Conservation (phyloP, 768 basidiomycete species). For the Agaricus blazei region DNA sequence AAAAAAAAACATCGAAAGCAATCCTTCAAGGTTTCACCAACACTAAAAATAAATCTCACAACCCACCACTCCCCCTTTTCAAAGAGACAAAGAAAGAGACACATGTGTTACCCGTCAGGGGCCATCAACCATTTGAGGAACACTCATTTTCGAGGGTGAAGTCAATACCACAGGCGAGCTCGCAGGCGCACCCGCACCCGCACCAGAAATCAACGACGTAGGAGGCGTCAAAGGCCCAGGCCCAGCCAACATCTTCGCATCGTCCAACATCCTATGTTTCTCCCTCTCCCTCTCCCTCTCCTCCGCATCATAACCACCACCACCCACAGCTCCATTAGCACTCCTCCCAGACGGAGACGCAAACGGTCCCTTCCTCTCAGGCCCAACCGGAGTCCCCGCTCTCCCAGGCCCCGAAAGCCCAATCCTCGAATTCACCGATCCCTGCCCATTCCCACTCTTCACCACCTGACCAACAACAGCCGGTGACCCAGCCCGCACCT, state of each 20-base stretch:
- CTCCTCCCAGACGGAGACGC: slow-evolving; percentile 4
- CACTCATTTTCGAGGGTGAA: slow-evolving; percentile 36
- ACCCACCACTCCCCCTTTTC: not conserved
- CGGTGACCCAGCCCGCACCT: slow-evolving; percentile 29
- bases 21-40: not conserved
- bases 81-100: not conserved
- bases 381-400: slow-evolving; percentile 13
- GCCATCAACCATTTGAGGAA: slow-evolving; percentile 38
- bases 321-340: not conserved
- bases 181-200: not conserved
- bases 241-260: not conserved
- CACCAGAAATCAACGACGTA: slow-evolving; percentile 7
- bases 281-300: not conserved
- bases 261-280: not conserved
- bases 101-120: slow-evolving; percentile 15
- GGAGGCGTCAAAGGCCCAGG: slow-evolving; percentile 3
- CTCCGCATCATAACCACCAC: not conserved
- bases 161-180: slow-evolving; percentile 16
- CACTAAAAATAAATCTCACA: not conserved
- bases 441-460: slow-evolving; percentile 15
- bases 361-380: slow-evolving; percentile 1
- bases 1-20: no score
- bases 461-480: slow-evolving; percentile 12
- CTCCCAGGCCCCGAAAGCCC: slow-evolving; percentile 14
- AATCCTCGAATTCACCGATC: slow-evolving; percentile 22